Base-by-base conservation (phyloP, 805 yeast species). In the Saccharomycopsis javanensis region DNA sequence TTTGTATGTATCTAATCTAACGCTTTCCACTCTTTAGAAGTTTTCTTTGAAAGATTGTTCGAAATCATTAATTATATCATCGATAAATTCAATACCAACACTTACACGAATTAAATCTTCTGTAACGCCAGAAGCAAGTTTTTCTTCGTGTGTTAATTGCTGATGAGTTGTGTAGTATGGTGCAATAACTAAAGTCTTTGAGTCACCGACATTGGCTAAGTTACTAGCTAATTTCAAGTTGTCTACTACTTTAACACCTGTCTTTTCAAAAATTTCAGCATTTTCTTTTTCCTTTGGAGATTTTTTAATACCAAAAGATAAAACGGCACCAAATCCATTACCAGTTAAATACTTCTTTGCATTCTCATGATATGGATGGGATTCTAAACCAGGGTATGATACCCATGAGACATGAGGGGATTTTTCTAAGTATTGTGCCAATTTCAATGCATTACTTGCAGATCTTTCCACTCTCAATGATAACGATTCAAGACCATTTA, bases 91-190 rank as follows among this genome's bases (percentile, higher is more conserved):
- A 55, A 89, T 85, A 68, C 98, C 98, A 52, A 88, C 87, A 51
- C 96, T 82, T 50, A 89, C 85, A 75, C 99, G 85, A 65, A 92
- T 82, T 67, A 89, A 79, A 63, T 88, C 97, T 65, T 86, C 83
- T 57, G 94, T 80, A 58, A 92, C 97, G 72, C 97, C 97, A 53
- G 95, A 78, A 13, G 85, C 82, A 46, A 73, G 57, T 74, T 88
- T 88, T 75, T 89, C 97, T 63, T 83, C 86, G 51, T 87, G 89
- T 46, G 75, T 71, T 67, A 92, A 79, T 75, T 94, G 98, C 70
- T 89, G 91, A 73, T 92, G 99, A 27, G 98, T 92, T 45, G 98
- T 94, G 73, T 80, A 89, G 79, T 85, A 91, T 63, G 99, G 99
- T 56, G 97, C 91, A 71, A 92, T 92, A 58, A 92, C 96, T 69